These are phyloP conservation scores for Daldinia sp. DNA, from an alignment of 2,329 filamentous ascomycete species.

Conservation along the genomic window DNA sequence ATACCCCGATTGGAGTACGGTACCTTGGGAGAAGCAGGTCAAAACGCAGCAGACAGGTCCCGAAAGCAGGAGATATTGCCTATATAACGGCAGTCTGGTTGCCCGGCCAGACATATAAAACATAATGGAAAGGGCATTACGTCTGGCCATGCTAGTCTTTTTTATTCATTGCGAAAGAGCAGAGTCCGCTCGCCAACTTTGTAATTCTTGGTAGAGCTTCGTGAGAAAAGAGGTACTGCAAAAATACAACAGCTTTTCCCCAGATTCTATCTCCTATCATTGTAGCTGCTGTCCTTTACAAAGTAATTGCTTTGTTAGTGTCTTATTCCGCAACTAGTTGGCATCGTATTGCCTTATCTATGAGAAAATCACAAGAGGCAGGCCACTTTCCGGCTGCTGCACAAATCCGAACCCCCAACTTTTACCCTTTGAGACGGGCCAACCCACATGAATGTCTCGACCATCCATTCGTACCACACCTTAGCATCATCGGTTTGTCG, in stretches of 20 bases:
- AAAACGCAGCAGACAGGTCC: background rate
- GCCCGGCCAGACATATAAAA: background rate
- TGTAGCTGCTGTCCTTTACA: background rate
- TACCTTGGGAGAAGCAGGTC: background rate
- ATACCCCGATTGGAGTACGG: slow-evolving; percentile 29
- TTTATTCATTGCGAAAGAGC: slow-evolving; percentile 19
- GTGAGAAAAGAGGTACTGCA: background rate
- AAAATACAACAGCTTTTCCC: slow-evolving; percentile 34
- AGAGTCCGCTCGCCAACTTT: slow-evolving; percentile 2
- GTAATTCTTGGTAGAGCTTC: slow-evolving; percentile 3
- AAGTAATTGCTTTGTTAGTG: background rate
- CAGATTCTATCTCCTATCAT: background rate
- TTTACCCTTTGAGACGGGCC: slow-evolving; percentile 69
- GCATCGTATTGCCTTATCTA: background rate
- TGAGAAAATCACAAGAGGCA: slow-evolving; percentile 69
- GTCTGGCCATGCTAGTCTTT: slow-evolving; percentile 16
- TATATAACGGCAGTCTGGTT: background rate
- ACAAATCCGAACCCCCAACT: slow-evolving; percentile 71
- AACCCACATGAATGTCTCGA: slow-evolving; percentile 80
- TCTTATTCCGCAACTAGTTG: background rate
- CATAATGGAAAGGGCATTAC: background rate
- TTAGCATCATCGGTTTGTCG: slow-evolving; percentile 92
- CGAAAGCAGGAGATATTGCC: slow-evolving; percentile 1
- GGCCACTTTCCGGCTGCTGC: slow-evolving; percentile 73
- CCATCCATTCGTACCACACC: slow-evolving; percentile 99